Conservation (phyloP, 805 yeast genomes). For the Candida maltosa region DNA sequence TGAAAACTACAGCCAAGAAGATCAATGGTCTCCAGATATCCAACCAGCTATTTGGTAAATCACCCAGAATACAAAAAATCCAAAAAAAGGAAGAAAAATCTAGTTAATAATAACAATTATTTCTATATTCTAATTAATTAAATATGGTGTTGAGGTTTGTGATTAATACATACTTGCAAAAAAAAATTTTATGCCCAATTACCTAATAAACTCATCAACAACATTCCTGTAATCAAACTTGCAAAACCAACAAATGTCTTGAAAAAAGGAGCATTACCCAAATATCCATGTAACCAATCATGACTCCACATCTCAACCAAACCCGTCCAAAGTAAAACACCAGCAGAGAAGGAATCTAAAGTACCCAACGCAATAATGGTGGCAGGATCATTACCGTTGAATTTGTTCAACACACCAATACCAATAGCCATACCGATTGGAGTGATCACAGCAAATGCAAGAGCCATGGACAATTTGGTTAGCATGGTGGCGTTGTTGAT, state of each 20-base stretch:
- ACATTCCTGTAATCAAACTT: conserved; percentile 19
- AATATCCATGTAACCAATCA: conserved; percentile 24
- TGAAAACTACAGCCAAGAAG: conserved; percentile 22
- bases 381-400: conserved; percentile 24
- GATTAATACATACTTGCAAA: too few species aligned
- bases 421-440: conserved; percentile 33
- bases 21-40: conserved; percentile 24
- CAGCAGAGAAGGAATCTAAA: conserved; percentile 32
- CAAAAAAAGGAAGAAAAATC: too few species aligned
- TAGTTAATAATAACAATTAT: too few species aligned
- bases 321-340: conserved; percentile 30
- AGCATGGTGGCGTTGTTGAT: conserved; percentile 7
- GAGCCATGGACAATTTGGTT: conserved; percentile 17
- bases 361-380: conserved; percentile 31
- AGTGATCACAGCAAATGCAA: conserved; percentile 18
- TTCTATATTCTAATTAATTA: too few species aligned
- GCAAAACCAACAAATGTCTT: conserved; percentile 13
- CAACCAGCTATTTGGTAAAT: conserved; percentile 24
- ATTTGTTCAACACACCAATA: conserved; percentile 21
- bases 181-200: conserved; percentile 33
- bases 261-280: conserved; percentile 13
- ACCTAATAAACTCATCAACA: conserved; percentile 30
- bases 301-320: conserved; percentile 26
- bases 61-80: too few species aligned
- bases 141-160: too few species aligned